These are phyloP conservation scores for Neurospora pannonica DNA, from an alignment of 495 filamentous ascomycete genomes.

Conservation along the genomic window DNA sequence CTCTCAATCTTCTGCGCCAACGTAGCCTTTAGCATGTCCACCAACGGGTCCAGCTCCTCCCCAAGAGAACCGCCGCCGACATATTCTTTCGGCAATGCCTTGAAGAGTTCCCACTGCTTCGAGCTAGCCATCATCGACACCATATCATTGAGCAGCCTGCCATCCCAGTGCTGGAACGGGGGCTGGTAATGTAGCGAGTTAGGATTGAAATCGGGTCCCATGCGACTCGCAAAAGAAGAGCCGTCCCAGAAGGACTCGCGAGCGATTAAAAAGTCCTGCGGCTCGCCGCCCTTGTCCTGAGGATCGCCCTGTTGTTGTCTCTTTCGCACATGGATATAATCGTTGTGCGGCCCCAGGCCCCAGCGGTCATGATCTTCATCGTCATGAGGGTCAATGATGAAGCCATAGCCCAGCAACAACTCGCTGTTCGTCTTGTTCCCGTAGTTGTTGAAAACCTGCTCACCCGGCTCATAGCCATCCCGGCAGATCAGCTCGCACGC, in stretches of 20 bases:
- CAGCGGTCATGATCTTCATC: background rate
- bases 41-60: constrained; percentile 4
- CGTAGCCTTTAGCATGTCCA: constrained; percentile 13
- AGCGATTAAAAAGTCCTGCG: constrained; percentile 31
- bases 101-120: constrained; percentile 5
- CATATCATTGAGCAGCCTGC: constrained; percentile 29
- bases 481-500: constrained; percentile 22
- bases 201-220: constrained; percentile 4
- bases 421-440: constrained; percentile 45
- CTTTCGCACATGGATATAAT: constrained; percentile 40
- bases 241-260: constrained; percentile 29
- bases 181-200: constrained; percentile 17
- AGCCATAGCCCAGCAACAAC: constrained; percentile 45
- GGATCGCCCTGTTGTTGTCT: constrained; percentile 7
- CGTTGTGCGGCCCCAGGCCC: constrained; percentile 29
- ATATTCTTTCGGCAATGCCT: background rate
- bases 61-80: background rate
- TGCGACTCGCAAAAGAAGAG: constrained; percentile 21
- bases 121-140: constrained; percentile 11
- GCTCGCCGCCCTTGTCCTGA: constrained; percentile 1
- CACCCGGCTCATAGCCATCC: constrained; percentile 19
- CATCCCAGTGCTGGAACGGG: constrained; percentile 32
- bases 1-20: constrained; percentile 19
- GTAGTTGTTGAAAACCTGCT: constrained; percentile 46
- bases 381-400: constrained; percentile 28